A percentile compares a stretch with the other conserved stretches of the same genome.
Conservation (phyloP, 352 stramenopile genomes). For the Phytophthora meadii region DNA sequence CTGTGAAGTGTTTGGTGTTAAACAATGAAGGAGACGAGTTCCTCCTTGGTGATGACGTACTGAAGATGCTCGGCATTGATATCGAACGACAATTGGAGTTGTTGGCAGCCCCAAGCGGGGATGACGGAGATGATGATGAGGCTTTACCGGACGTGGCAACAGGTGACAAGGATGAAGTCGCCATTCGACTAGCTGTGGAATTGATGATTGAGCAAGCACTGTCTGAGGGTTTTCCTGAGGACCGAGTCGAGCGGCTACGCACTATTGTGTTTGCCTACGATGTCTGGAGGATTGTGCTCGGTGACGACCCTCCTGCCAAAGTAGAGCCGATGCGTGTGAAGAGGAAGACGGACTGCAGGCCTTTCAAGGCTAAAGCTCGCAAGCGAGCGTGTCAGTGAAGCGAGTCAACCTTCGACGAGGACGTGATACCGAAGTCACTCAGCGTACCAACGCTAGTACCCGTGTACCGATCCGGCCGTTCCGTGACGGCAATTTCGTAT, state of each 20-base stretch:
- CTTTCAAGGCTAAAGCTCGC: conserved; percentile 9
- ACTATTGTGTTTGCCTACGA: conserved; percentile 11
- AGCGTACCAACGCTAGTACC: no score
- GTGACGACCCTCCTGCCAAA: conserved; percentile 17
- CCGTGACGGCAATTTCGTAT: conserved; percentile 20
- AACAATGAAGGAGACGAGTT: conserved; percentile 14
- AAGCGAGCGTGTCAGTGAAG: conserved; percentile 3
- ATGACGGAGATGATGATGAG: conserved; percentile 18
- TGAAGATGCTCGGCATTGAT: conserved; percentile 18
- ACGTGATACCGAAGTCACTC: neutral
- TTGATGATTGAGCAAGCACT: conserved; percentile 8
- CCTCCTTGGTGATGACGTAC: conserved; percentile 20
- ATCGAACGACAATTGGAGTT: conserved; percentile 15
- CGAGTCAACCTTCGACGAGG: neutral
- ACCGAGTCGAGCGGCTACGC: conserved; percentile 9
- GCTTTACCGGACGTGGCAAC: neutral
- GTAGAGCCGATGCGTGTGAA: conserved; percentile 14
- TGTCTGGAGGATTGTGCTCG: conserved; percentile 12
- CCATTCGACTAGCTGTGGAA: conserved; percentile 6
- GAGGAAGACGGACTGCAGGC: conserved; percentile 6
- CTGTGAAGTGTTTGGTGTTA: conserved; percentile 15
- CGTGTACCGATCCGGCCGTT: conserved; percentile 14
- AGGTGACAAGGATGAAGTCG: neutral
- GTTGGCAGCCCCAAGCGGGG: conserved; percentile 1
- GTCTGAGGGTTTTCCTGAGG: conserved; percentile 14